Evolutionary conservation across 345 rosid species (phyloP).

Genomic region (Streptanthus diversifolius): DNA sequence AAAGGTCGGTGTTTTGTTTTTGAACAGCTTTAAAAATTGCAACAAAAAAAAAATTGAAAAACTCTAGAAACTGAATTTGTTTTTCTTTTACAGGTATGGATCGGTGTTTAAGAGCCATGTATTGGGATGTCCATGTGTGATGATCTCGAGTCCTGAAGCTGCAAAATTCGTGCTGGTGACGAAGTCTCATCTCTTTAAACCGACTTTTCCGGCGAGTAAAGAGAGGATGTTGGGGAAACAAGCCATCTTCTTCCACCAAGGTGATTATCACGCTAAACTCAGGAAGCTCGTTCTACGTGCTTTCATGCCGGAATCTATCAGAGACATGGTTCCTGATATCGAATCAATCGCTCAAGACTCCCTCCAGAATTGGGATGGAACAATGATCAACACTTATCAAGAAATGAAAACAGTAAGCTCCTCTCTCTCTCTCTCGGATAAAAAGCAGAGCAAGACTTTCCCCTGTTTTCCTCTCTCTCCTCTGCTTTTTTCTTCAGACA

Average conservation of each 20-base stretch:
- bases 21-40: no score
- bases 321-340: conserved; percentile 45
- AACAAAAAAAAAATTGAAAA: neutral
- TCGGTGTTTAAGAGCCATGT: conserved; percentile 78
- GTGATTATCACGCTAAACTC: conserved; percentile 67
- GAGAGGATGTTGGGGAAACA: conserved; percentile 83
- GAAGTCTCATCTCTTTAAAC: conserved; percentile 71
- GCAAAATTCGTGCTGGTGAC: conserved; percentile 70
- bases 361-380: conserved; percentile 47
- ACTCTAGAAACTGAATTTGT: neutral
- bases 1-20: conserved; percentile 36
- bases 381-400: conserved; percentile 53
- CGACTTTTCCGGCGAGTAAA: conserved; percentile 84
- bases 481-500: neutral
- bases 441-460: conserved; percentile 14
- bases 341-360: conserved; percentile 51
- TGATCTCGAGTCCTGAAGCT: conserved; percentile 86
- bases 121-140: conserved; percentile 81
- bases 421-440: neutral
- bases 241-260: conserved; percentile 85
- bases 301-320: conserved; percentile 61
- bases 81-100: conserved; percentile 51
- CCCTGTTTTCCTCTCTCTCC: neutral
- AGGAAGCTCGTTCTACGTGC: conserved; percentile 83
- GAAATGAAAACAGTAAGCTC: conserved; percentile 79